Base-by-base conservation (phyloP, 202 grass and related monocot species). In the Zoysia matrella region DNA sequence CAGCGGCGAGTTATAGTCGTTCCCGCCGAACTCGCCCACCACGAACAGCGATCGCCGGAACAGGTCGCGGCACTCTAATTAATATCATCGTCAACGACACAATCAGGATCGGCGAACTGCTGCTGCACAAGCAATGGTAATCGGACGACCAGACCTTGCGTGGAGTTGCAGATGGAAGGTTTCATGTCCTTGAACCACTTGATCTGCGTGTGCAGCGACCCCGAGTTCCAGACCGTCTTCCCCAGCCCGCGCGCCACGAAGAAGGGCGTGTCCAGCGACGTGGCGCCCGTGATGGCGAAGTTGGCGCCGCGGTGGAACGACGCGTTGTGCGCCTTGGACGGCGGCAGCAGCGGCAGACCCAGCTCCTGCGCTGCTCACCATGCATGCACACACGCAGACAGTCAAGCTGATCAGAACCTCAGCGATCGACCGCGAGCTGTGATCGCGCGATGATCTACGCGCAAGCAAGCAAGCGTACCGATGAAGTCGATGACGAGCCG, bases 401-500 rank as follows among this genome's bases (percentile, higher is more conserved):
- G 22, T 30, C n/a, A 39, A 30, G 1, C 3, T 4, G 5, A 18
- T 71, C 47, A 71, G 46, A 30, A 48, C 8, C 13, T 30, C 22
- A 30, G 22, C 14, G 13, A 56, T 0, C 4, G 41, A 13, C 8
- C 22, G 22, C 22, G 22, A 30, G 22, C 22, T 4, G 43, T 1
- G 65, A 46, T 30, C 22, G 22, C 22, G 22, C 22, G 22, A 30
- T 30, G 22, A 30, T 30, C 22, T 30, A 30, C 22, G 22, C 22
- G 52, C 8, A 11, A 14, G 53, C 53, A 54, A 54, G 52, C 9
- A 4, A 54, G 11, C 52, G 5, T 81, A 97, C 94, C 94, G 65
- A 97, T 97, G 83, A 97, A 97, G 84, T 97, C 94, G 52, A 92
- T 49, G 76, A 91, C 92, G 73, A 92, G 66, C 69, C 94, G 90